phyloP scores from a whole-genome alignment of 352 stramenopile species.

The Peronospora belbahrii region DNA sequence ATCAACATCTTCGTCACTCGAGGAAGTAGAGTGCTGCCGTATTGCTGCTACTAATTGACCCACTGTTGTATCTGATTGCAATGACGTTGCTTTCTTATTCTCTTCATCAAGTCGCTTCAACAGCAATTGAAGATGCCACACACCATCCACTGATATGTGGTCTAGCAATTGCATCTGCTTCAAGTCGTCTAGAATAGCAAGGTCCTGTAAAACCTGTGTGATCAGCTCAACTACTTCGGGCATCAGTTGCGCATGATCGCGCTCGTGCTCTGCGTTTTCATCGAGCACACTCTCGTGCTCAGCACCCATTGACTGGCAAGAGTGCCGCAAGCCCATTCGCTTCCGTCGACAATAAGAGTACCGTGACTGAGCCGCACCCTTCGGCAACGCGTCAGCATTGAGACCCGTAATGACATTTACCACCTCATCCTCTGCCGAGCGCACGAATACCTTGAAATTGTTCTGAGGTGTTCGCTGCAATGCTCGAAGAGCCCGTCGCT shows the following conservation, averaged over 20 bases:
- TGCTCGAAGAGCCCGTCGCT: conserved; percentile 47
- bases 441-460: conserved; percentile 86
- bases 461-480: conserved; percentile 83
- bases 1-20: conserved; percentile 34
- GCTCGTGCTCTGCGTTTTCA: conserved; percentile 27
- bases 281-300: conserved; percentile 41
- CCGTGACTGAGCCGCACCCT: conserved; percentile 50
- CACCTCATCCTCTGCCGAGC: conserved; percentile 65
- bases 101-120: conserved; percentile 34
- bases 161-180: conserved; percentile 81
- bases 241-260: conserved; percentile 32
- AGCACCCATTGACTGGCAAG: conserved; percentile 58
- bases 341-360: conserved; percentile 70
- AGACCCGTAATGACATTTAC: conserved; percentile 74
- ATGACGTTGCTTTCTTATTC: not conserved
- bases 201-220: conserved; percentile 58
- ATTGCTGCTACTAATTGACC: conserved; percentile 28
- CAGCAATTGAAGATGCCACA: conserved; percentile 59
- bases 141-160: conserved; percentile 69
- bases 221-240: conserved; percentile 69
- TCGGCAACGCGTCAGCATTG: conserved; percentile 57
- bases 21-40: conserved; percentile 4
- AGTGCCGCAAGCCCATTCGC: conserved; percentile 67
- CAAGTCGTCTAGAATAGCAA: conserved; percentile 71
- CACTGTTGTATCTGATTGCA: conserved; percentile 11